These are phyloP conservation scores for Acidomyces sp. DNA, from an alignment of 495 filamentous ascomycete genomes.

Conservation along the genomic window DNA sequence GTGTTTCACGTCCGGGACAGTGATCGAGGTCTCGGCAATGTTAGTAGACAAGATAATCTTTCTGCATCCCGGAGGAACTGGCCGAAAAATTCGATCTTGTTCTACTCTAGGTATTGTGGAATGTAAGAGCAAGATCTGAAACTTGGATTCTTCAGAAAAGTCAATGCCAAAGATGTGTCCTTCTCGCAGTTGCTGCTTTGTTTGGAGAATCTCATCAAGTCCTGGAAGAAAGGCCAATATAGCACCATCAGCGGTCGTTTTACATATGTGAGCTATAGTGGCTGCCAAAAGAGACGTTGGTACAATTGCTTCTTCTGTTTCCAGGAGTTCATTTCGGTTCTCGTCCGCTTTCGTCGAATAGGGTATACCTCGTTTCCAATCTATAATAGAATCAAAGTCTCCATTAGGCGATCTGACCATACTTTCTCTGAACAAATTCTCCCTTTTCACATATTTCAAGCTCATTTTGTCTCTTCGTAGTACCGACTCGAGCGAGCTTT, in stretches of 20 bases:
- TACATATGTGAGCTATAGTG: conserved; percentile 39
- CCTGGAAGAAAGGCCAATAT: conserved; percentile 47
- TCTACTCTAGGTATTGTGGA: conserved; percentile 33
- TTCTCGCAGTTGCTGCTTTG: conserved; percentile 26
- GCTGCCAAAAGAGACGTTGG: conserved; percentile 37
- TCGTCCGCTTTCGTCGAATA: neutral
- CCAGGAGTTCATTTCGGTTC: conserved; percentile 20
- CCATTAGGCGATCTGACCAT: neutral
- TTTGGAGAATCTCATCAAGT: conserved; percentile 36
- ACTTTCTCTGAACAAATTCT: conserved; percentile 20
- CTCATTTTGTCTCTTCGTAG: conserved; percentile 28
- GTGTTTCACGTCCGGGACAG: conserved; percentile 45
- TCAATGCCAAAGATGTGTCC: conserved; percentile 29
- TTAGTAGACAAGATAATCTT: conserved; percentile 48
- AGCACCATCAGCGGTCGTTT: conserved; percentile 37
- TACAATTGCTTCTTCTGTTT: conserved; percentile 35
- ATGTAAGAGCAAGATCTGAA: conserved; percentile 40
- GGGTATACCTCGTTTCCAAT: conserved; percentile 33
- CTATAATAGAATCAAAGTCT: conserved; percentile 30
- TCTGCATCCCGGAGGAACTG: conserved; percentile 36
- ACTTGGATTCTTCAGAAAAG: conserved; percentile 33
- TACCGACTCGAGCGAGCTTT: conserved; percentile 12
- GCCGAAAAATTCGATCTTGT: conserved; percentile 36
- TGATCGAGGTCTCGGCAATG: conserved; percentile 49
- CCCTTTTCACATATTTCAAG: conserved; percentile 27